A percentile compares a stretch with the other conserved stretches of the same genome.
Evolutionary conservation across 1,284 basidiomycete species (phyloP).

Genomic region (Ustilago crameri): DNA sequence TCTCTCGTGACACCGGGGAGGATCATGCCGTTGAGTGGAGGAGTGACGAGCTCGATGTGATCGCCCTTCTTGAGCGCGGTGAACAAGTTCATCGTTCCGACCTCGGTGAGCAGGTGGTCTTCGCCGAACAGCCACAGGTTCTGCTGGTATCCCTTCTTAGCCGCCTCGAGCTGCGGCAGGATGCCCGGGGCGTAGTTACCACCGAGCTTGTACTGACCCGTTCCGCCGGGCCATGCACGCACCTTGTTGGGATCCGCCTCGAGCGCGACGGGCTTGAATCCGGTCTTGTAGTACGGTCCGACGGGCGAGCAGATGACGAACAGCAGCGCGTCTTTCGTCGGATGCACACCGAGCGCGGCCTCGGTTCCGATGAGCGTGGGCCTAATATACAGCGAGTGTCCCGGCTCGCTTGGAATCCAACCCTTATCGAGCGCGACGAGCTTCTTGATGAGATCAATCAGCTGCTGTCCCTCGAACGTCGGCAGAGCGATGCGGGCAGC

Average conservation of each 20-base stretch:
- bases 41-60: conserved; percentile 72
- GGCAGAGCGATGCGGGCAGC: conserved; percentile 78
- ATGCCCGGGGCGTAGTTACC: conserved; percentile 66
- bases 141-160: conserved; percentile 85
- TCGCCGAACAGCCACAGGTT: conserved; percentile 86
- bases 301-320: conserved; percentile 92
- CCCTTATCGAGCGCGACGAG: conserved; percentile 86
- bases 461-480: conserved; percentile 81
- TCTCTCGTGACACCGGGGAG: conserved; percentile 96
- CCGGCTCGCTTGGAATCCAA: conserved; percentile 90
- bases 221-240: conserved; percentile 67
- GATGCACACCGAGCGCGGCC: conserved; percentile 84
- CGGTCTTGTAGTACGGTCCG: conserved; percentile 87
- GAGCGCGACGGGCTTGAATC: conserved; percentile 94
- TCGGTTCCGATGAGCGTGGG: conserved; percentile 92
- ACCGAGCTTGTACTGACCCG: conserved; percentile 66
- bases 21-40: conserved; percentile 93
- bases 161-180: conserved; percentile 83
- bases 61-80: conserved; percentile 81
- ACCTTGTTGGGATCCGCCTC: conserved; percentile 91
- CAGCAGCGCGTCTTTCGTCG: conserved; percentile 86
- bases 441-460: conserved; percentile 87
- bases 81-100: conserved; percentile 96
- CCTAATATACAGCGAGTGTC: conserved; percentile 87
- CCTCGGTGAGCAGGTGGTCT: conserved; percentile 68